phyloP scores from a whole-genome alignment of 2,329 filamentous ascomycete species.

The Lizonia empirigonia region DNA sequence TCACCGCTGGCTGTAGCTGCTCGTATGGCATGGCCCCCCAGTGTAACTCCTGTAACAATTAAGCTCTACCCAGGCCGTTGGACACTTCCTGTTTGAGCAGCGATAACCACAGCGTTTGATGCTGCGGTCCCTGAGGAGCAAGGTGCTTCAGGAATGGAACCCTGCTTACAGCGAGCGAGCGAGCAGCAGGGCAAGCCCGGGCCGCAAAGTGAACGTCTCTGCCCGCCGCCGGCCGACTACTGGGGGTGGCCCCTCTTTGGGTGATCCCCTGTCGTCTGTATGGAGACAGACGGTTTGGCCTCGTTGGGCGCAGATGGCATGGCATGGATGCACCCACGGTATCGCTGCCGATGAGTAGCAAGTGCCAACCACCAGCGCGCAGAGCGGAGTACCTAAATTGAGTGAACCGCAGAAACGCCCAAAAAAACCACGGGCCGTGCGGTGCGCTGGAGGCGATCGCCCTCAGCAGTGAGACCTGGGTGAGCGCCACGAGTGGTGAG shows the following conservation, averaged over 20 bases:
- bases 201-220: constrained; percentile 24
- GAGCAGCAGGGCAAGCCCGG: constrained; percentile 26
- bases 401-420: constrained; percentile 26
- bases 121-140: constrained; percentile 20
- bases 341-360: constrained; percentile 7
- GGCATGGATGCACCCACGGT: constrained; percentile 6
- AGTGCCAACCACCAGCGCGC: constrained; percentile 7
- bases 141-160: constrained; percentile 18
- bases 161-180: constrained; percentile 15
- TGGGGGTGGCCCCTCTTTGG: constrained; percentile 21
- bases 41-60: constrained; percentile 43
- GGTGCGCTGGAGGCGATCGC: constrained; percentile 29
- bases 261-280: constrained; percentile 23
- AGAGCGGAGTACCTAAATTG: constrained; percentile 19
- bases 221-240: constrained; percentile 23
- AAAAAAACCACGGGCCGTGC: constrained; percentile 33
- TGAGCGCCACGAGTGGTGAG: neutral
- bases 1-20: constrained; percentile 37
- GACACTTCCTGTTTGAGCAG: constrained; percentile 27
- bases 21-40: constrained; percentile 50
- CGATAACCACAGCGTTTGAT: constrained; percentile 20
- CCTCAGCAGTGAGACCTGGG: constrained; percentile 22
- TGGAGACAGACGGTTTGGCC: constrained; percentile 32
- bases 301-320: constrained; percentile 32
- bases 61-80: constrained; percentile 38